These are phyloP conservation scores for Hortiboletus campestris DNA, from an alignment of 768 basidiomycete genomes.

Conservation along the genomic window DNA sequence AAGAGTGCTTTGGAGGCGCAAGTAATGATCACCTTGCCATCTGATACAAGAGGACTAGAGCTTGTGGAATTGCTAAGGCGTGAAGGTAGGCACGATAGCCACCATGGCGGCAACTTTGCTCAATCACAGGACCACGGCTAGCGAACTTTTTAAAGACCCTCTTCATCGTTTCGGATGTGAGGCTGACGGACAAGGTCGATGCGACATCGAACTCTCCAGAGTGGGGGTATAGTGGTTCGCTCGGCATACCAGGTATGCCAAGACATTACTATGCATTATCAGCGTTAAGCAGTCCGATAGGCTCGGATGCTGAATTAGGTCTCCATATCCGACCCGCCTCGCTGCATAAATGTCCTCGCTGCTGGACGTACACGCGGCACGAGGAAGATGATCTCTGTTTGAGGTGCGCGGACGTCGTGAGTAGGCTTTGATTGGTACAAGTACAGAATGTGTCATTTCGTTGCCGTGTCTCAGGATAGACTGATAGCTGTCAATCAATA, in stretches of 20 bases:
- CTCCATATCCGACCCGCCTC: constrained; percentile 64
- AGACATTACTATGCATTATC: neutral
- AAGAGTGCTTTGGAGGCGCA: constrained; percentile 77
- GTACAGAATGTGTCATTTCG: neutral
- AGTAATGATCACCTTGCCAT: constrained; percentile 59
- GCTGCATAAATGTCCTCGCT: constrained; percentile 79
- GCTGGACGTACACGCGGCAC: constrained; percentile 75
- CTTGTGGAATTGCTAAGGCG: constrained; percentile 45
- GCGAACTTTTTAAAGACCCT: constrained; percentile 66
- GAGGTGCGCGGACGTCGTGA: constrained; percentile 49
- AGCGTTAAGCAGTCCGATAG: neutral
- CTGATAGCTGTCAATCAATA: neutral
- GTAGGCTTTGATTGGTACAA: constrained; percentile 4
- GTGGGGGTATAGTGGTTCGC: constrained; percentile 50
- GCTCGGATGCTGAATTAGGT: constrained; percentile 28
- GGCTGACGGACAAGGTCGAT: constrained; percentile 46
- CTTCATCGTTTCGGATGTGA: constrained; percentile 78
- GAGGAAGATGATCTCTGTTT: constrained; percentile 55
- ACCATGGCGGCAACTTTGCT: neutral
- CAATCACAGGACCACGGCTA: constrained; percentile 25
- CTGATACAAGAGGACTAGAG: constrained; percentile 24
- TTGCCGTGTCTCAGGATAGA: neutral
- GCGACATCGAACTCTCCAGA: constrained; percentile 37
- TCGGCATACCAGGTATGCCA: constrained; percentile 46
- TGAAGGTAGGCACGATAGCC: constrained; percentile 27